Evolutionary conservation across 176 grass and related monocot genomes (phyloP).

Genomic region (Pontederia paniculata): DNA sequence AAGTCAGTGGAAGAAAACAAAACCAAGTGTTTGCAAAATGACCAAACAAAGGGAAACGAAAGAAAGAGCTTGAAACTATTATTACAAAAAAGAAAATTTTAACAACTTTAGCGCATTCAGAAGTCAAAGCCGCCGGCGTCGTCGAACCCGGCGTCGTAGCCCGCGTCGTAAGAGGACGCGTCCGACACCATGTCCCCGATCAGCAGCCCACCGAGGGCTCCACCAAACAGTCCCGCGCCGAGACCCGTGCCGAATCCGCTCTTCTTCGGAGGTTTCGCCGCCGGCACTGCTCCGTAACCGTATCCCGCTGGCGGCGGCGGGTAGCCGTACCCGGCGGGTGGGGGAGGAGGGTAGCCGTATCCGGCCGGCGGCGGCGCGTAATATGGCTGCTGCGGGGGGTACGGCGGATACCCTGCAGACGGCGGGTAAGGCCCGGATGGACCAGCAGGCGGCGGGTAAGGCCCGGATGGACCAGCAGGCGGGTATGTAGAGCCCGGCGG

Average conservation of each 20-base stretch:
- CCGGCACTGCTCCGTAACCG: neutral
- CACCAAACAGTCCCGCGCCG: conserved; percentile 1
- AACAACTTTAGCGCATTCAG: neutral
- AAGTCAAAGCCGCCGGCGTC: conserved; percentile 19
- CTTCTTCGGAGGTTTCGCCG: conserved; percentile 11
- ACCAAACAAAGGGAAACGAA: neutral
- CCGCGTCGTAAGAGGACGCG: neutral
- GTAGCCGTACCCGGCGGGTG: conserved; percentile 2
- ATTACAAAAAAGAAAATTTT: too few relatives aligned
- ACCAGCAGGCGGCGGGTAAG: neutral
- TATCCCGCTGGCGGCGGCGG: conserved; percentile 1
- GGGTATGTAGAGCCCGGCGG: neutral
- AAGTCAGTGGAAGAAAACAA: neutral
- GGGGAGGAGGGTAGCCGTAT: conserved; percentile 4
- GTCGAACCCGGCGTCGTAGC: conserved; percentile 40
- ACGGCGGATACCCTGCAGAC: conserved; percentile 19
- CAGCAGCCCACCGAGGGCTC: conserved; percentile 7
- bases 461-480: neutral
- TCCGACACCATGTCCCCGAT: conserved; percentile 16
- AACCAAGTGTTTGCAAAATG: neutral
- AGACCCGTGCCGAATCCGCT: neutral
- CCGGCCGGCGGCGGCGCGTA: conserved; percentile 3
- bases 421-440: conserved; percentile 16
- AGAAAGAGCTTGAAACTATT: neutral
- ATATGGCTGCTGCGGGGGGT: conserved; percentile 8